These are phyloP conservation scores for Amaranthus cruentus DNA, from an alignment of 148 eudicot genomes.

Conservation along the genomic window DNA sequence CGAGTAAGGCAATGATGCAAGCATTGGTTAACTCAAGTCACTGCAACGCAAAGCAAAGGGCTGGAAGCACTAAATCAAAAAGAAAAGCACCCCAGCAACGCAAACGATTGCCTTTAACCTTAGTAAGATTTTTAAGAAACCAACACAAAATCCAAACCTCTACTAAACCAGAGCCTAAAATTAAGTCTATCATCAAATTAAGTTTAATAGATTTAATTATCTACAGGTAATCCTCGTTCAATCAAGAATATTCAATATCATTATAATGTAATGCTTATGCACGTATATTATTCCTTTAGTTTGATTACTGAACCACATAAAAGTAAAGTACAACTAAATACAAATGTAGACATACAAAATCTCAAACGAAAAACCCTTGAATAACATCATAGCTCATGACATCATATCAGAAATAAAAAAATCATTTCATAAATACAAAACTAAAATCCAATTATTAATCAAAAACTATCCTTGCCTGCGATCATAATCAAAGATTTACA, in stretches of 20 bases:
- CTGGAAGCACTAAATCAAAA: slow-evolving; percentile 2
- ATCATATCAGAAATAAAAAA: neutral
- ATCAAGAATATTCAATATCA: too few relatives aligned
- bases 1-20: slow-evolving; percentile 15
- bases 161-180: neutral
- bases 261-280: too few relatives aligned
- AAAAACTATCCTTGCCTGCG: neutral
- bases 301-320: too few relatives aligned
- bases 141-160: neutral
- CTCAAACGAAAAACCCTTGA: neutral
- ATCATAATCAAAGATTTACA: too few relatives aligned
- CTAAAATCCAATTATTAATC: too few relatives aligned
- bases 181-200: too few relatives aligned
- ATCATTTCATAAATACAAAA: neutral
- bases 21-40: slow-evolving; percentile 25
- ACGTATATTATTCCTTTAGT: too few relatives aligned
- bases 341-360: neutral
- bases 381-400: neutral
- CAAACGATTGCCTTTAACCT: neutral
- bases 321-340: too few relatives aligned
- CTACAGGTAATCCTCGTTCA: too few relatives aligned
- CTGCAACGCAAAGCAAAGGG: slow-evolving; percentile 20
- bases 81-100: slow-evolving; percentile 16
- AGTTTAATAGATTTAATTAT: too few relatives aligned
- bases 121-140: too few relatives aligned